Conservation (phyloP, 352 stramenopile genomes). For the Globisporangium canariense region DNA sequence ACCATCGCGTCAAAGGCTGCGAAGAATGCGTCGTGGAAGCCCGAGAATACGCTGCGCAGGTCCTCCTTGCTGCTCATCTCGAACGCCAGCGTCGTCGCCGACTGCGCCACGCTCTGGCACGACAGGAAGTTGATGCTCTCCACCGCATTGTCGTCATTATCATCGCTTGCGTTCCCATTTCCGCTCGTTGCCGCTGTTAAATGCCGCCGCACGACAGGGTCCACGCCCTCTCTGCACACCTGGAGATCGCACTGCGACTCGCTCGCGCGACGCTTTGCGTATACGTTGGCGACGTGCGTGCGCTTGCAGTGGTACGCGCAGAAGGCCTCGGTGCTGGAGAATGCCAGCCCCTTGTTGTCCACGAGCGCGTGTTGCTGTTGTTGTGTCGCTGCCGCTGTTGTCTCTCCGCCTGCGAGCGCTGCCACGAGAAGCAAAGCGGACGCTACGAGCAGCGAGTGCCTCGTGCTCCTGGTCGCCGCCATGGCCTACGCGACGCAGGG, state of each 20-base stretch:
- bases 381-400: neutral
- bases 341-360: conserved; percentile 44
- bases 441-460: neutral
- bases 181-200: neutral
- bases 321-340: conserved; percentile 38
- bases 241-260: conserved; percentile 16
- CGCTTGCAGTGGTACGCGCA: conserved; percentile 58
- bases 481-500: neutral
- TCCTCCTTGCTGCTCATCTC: conserved; percentile 24
- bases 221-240: neutral
- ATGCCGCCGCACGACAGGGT: conserved; percentile 6
- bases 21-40: conserved; percentile 65
- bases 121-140: conserved; percentile 33
- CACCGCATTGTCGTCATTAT: conserved; percentile 12
- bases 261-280: conserved; percentile 5
- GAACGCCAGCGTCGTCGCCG: conserved; percentile 37
- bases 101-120: conserved; percentile 34
- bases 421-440: neutral
- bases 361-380: conserved; percentile 13
- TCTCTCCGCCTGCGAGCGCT: neutral
- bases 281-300: conserved; percentile 19
- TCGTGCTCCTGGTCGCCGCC: neutral
- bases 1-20: conserved; percentile 63
- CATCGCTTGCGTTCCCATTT: conserved; percentile 1
- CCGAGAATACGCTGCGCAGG: conserved; percentile 35